These are phyloP conservation scores for Tetrapisispora taiwanensis DNA, from an alignment of 805 yeast genomes.

Conservation along the genomic window DNA sequence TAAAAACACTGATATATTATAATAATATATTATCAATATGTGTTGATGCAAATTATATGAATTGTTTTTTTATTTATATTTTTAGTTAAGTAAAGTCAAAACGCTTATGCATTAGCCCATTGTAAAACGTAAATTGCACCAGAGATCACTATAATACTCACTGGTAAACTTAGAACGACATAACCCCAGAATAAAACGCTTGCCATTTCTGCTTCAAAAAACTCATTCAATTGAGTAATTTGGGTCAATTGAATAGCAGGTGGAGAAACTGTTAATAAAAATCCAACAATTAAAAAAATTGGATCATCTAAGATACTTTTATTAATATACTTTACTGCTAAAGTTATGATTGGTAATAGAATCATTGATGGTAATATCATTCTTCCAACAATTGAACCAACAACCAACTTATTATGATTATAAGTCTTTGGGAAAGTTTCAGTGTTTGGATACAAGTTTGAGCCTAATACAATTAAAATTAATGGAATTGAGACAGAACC, in stretches of 20 bases:
- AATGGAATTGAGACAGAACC: conserved; percentile 73
- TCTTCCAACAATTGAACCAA: conserved; percentile 63
- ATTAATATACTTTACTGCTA: conserved; percentile 51
- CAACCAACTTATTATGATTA: conserved; percentile 50
- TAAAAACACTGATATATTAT: too few species aligned
- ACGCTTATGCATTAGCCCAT: conserved; percentile 29
- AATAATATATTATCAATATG: too few species aligned
- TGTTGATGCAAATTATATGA: too few species aligned
- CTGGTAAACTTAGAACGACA: conserved; percentile 63
- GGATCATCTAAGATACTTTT: conserved; percentile 73
- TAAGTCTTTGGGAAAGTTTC: conserved; percentile 59
- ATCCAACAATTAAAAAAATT: conserved; percentile 65
- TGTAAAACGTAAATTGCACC: conserved; percentile 42
- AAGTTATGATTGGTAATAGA: conserved; percentile 55
- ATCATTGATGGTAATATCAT: conserved; percentile 69
- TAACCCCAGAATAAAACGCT: conserved; percentile 79
- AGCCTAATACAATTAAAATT: conserved; percentile 64
- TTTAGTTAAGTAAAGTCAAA: too few species aligned
- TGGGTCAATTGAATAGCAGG: conserved; percentile 80
- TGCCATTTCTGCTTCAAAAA: conserved; percentile 74
- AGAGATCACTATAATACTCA: conserved; percentile 63
- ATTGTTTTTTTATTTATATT: too few species aligned
- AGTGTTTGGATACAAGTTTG: conserved; percentile 60
- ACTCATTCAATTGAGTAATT: conserved; percentile 64
- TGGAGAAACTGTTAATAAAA: conserved; percentile 65